Evolutionary conservation across 768 basidiomycete species (phyloP), one percentile per base, ranked within the genome.

Genomic region (Udeniomyces megalosporus): DNA sequence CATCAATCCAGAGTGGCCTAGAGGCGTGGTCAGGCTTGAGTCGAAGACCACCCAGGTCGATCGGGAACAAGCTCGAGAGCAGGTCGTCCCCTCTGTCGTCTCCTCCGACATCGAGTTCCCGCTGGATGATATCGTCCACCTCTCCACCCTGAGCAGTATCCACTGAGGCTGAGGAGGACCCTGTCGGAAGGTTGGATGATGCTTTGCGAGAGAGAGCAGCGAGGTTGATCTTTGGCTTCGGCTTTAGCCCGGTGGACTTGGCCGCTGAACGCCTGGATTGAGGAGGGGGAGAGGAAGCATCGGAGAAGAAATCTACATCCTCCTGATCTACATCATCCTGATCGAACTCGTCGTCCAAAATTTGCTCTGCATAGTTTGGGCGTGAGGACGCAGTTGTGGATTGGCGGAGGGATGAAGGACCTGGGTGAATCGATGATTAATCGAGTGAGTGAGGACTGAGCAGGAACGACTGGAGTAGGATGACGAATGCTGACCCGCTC

Each of bases 11-110:
- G 20, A 97, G 76, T 17, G 95, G 95, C 50, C 95, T 82, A 5
- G 88, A 85, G 34, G 82, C 78, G 72, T 99, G 95, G 75, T 99
- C 95, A 2, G 80, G 76, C 73, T 96, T 95, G 59, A 99, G 76
- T 68, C 85, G 82, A 46, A 95, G 77, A 79, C 82, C 69, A 4
- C 71, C 73, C 11, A 75, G 55, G 28, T 65, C 63, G 46, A 38
- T 60, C 0, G 63, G 51, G 28, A 65, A 65, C 44, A 65, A 44
- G 28, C 45, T 42, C 22, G 38, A 46, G 7, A 65, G 63, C 12
- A 60, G 53, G 45, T 65, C 58, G 38, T n/a, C 62, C 34, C 31
- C 53, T 10, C 22, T 54, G 42, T 34, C 48, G 31, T 44, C 45
- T 6, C 15, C 46, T 6, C 26, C 35, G 29, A 20, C 26, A 22